Evolutionary conservation across 345 rosid species (phyloP).

Genomic region (Combretum micranthum): DNA sequence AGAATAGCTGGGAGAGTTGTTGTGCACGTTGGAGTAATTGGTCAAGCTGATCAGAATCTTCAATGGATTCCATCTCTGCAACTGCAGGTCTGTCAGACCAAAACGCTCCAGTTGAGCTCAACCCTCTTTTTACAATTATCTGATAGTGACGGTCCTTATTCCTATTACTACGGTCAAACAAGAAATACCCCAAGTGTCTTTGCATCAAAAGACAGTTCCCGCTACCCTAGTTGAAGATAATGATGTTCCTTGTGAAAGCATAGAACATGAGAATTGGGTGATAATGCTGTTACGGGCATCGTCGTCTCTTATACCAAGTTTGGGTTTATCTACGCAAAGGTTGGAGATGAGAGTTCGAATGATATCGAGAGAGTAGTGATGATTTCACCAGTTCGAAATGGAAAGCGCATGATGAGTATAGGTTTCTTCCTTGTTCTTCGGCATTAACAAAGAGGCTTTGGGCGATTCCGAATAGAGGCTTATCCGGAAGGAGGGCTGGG

Average conservation of each 20-base stretch:
- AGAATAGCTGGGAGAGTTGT: conserved; percentile 56
- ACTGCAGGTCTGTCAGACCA: conserved; percentile 57
- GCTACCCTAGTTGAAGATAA: conserved; percentile 33
- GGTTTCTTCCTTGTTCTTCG: too few relatives aligned
- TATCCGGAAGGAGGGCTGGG: too few relatives aligned
- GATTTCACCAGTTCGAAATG: too few relatives aligned
- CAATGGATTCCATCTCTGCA: conserved; percentile 70
- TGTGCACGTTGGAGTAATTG: conserved; percentile 48
- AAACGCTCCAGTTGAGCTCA: conserved; percentile 31
- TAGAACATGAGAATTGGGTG: conserved; percentile 35
- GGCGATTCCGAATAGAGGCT: too few relatives aligned
- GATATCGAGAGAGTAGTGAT: too few relatives aligned
- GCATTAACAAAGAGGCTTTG: too few relatives aligned
- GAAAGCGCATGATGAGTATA: too few relatives aligned
- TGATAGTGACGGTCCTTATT: conserved; percentile 15
- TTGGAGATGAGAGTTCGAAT: too few relatives aligned
- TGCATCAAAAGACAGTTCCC: conserved; percentile 24
- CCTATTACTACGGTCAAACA: conserved; percentile 21
- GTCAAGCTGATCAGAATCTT: conserved; percentile 62
- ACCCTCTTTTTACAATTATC: conserved; percentile 27
- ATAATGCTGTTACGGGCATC: too few relatives aligned
- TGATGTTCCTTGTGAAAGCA: conserved; percentile 21
- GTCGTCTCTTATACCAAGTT: too few relatives aligned
- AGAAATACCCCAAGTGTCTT: conserved; percentile 13
- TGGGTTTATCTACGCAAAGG: too few relatives aligned